A percentile compares a stretch with the other conserved stretches of the same genome.
Evolutionary conservation across 2,329 filamentous ascomycete species (phyloP).

Genomic region (Hypoxylon sp.): DNA sequence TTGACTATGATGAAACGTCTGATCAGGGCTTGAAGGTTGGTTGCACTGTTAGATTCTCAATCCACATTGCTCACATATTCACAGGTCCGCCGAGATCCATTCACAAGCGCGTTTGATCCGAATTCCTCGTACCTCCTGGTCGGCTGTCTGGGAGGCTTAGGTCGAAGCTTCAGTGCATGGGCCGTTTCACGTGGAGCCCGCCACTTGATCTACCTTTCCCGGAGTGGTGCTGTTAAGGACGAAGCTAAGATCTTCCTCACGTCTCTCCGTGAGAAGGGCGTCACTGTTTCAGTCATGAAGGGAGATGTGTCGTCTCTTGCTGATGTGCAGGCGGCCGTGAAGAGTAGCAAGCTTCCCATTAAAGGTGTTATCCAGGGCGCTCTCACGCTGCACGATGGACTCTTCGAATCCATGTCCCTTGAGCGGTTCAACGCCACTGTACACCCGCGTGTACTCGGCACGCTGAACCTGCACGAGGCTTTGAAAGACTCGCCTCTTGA

Average conservation of each 20-base stretch:
- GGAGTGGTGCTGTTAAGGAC: constrained; percentile 47
- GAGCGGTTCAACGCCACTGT: no score
- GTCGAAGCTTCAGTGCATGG: constrained; percentile 52
- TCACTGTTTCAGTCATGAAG: constrained; percentile 46
- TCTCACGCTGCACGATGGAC: no score
- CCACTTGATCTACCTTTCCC: constrained; percentile 52
- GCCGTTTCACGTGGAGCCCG: constrained; percentile 54
- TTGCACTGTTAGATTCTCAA: no score
- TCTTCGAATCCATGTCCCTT: no score
- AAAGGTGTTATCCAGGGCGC: constrained; percentile 44
- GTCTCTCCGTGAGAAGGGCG: constrained; percentile 44
- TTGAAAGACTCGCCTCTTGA: no score
- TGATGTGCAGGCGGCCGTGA: constrained; percentile 44
- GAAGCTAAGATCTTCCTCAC: constrained; percentile 46
- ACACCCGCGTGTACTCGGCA: no score
- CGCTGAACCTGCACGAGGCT: no score
- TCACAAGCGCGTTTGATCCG: neutral
- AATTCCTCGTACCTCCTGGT: constrained; percentile 45
- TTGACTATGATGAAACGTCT: no score
- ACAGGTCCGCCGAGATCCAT: no score
- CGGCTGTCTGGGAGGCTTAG: constrained; percentile 52
- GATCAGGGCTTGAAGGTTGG: no score
- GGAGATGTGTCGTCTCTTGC: constrained; percentile 48
- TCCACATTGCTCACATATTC: no score
- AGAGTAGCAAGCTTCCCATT: constrained; percentile 32